phyloP scores from a whole-genome alignment of 371 early-diverging fungal species.

The Rhizomucor miehei region DNA sequence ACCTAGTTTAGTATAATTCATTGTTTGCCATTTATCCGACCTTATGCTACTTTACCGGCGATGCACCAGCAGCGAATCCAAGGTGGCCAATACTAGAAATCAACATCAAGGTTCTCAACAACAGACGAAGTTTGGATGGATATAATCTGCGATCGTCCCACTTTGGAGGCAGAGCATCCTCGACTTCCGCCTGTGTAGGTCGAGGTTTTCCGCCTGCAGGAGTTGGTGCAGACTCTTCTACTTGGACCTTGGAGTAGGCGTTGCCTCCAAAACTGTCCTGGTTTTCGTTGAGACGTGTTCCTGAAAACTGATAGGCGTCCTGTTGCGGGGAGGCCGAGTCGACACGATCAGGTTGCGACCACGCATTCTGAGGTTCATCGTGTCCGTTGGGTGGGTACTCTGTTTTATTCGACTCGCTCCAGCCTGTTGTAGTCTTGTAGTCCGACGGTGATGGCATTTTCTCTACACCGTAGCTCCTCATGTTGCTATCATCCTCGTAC shows the following conservation, averaged over 20 bases:
- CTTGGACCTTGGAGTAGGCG: slow-evolving; percentile 20
- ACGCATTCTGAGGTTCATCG: neutral
- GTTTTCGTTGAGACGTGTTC: slow-evolving; percentile 19
- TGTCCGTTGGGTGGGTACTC: slow-evolving; percentile 13
- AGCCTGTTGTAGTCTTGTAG: slow-evolving; percentile 18
- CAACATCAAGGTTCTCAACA: slow-evolving; percentile 37
- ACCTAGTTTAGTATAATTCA: neutral
- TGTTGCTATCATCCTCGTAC: slow-evolving; percentile 15
- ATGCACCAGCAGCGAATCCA: slow-evolving; percentile 52
- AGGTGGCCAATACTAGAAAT: slow-evolving; percentile 38
- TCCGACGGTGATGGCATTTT: slow-evolving; percentile 41
- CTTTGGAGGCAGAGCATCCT: slow-evolving; percentile 19
- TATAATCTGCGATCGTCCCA: slow-evolving; percentile 18
- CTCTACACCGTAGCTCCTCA: slow-evolving; percentile 1
- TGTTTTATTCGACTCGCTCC: slow-evolving; percentile 21
- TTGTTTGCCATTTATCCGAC: neutral
- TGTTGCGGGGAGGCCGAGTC: slow-evolving; percentile 3
- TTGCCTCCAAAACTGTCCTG: slow-evolving; percentile 4
- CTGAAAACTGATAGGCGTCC: slow-evolving; percentile 26
- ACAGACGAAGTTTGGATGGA: slow-evolving; percentile 30
- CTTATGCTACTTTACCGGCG: slow-evolving; percentile 31
- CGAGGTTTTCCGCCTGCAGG: slow-evolving; percentile 17
- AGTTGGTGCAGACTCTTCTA: slow-evolving; percentile 5
- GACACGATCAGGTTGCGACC: slow-evolving; percentile 7
- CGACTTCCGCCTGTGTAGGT: slow-evolving; percentile 15